These are phyloP conservation scores for Hypoxylon cercidicola DNA, from an alignment of 495 filamentous ascomycete genomes.

Conservation along the genomic window DNA sequence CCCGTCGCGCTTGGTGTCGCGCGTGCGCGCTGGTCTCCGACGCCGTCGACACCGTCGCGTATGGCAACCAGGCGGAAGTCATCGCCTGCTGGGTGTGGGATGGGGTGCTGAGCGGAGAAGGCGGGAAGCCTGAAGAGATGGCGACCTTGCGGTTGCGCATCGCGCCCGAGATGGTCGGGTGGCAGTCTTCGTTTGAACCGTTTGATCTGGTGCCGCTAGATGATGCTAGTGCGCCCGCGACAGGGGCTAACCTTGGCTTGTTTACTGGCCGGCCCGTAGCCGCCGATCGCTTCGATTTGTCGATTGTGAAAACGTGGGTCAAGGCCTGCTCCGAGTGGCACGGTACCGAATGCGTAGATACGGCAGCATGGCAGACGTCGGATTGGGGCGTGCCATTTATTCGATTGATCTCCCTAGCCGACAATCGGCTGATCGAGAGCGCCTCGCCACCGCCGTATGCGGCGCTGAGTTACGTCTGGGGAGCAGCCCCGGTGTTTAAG, in stretches of 20 bases:
- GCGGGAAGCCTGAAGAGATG: neutral
- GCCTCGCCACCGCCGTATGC: conserved; percentile 29
- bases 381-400: neutral
- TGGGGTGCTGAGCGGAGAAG: neutral
- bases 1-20: conserved; percentile 3
- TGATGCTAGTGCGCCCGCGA: neutral
- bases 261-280: neutral
- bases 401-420: neutral
- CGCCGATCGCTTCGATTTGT: neutral
- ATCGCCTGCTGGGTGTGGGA: conserved; percentile 5
- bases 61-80: neutral
- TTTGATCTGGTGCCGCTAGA: neutral
- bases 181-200: conserved; percentile 1
- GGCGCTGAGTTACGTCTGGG: conserved; percentile 38
- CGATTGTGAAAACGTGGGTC: neutral
- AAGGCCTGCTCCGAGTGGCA: neutral
- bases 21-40: neutral
- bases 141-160: neutral
- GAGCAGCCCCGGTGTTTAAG: conserved; percentile 5
- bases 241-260: neutral
- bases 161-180: conserved; percentile 2
- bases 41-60: neutral
- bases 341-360: neutral
- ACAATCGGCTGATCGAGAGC: neutral
- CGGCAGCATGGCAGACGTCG: conserved; percentile 1